These are phyloP conservation scores for Plasmodium blacklocki DNA, from an alignment of 169 alveolate species.

Conservation along the genomic window DNA sequence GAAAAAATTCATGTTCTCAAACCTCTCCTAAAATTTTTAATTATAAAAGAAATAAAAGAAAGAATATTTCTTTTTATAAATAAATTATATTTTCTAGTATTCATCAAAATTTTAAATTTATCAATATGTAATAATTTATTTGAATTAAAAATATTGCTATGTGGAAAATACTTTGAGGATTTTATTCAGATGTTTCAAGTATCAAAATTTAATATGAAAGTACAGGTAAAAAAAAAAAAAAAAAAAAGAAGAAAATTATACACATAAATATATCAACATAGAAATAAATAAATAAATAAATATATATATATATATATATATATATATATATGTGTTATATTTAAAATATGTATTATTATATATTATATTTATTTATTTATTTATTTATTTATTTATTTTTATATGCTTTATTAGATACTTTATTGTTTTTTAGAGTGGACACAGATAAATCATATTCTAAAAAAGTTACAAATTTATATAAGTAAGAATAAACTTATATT, in stretches of 20 bases:
- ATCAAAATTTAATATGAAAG: too few relatives aligned
- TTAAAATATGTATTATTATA: background rate
- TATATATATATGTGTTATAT: background rate
- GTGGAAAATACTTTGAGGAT: background rate
- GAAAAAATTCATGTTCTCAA: background rate
- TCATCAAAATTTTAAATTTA: constrained; percentile 45
- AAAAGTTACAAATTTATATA: constrained; percentile 5
- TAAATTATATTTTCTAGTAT: constrained; percentile 25
- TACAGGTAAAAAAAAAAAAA: too few relatives aligned
- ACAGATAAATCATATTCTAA: constrained; percentile 4
- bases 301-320: too few relatives aligned
- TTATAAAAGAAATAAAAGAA: constrained; percentile 29
- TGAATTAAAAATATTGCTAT: constrained; percentile 28
- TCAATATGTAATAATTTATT: constrained; percentile 30
- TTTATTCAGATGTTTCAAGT: too few relatives aligned
- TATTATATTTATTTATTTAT: background rate
- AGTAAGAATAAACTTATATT: constrained; percentile 29
- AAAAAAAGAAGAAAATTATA: too few relatives aligned
- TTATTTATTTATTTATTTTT: background rate
- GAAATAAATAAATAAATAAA: too few relatives aligned
- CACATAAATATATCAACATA: too few relatives aligned
- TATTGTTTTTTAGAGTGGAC: constrained; percentile 14
- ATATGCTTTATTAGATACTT: background rate
- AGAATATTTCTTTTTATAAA: constrained; percentile 51
- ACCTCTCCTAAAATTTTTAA: constrained; percentile 18